Evolutionary conservation across 768 basidiomycete genomes (phyloP), one percentile per base, ranked within the genome.

Genomic region (Hypholoma sublateritium): DNA sequence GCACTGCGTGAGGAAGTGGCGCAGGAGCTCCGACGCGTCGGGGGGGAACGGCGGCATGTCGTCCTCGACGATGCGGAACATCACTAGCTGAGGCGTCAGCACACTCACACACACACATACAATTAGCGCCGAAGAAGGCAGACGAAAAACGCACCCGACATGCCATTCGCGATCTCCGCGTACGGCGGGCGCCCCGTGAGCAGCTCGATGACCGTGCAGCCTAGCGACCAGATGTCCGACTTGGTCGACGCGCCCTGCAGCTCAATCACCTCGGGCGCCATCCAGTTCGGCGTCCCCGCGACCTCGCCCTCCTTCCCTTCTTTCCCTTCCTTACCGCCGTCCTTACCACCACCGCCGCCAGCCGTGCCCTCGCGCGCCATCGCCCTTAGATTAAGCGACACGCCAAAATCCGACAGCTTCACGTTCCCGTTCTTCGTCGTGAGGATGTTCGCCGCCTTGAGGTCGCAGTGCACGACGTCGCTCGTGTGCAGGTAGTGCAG

Each of bases 371-470:
- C 89, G 22, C 84, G 80, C 64, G 19, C 89, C 82, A 98, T 86
- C 0, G 94, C 94, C 46, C 92, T 86, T 65, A 98, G 81, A 70
- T 96, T 97, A 59, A 98, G 86, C 21, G 95, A 98, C 13, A 98
- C 96, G 45, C 96, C 96, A 70, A 99, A 98, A 71, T 99, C 96
- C 7, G 94, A 91, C 3, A 99, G 83, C 74, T 98, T 98, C 67
- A 97, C 88, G 66, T 98, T 97, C 42, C 95, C 96, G 50, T 87
- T 95, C 82, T 98, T 98, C 14, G 95, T 98, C 13, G 92, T 95
- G n/a, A 99, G 84, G 68, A 99, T 97, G 69, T 98, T 99, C 21
- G 96, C 96, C 0, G 96, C 95, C 72, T 99, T 99, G 61, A 99
- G 83, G 73, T 99, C 96, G 69, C 96, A 97, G 69, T 99, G 96